phyloP scores from a whole-genome alignment of 2,329 filamentous ascomycete species.

The Sphaerulina musiva region DNA sequence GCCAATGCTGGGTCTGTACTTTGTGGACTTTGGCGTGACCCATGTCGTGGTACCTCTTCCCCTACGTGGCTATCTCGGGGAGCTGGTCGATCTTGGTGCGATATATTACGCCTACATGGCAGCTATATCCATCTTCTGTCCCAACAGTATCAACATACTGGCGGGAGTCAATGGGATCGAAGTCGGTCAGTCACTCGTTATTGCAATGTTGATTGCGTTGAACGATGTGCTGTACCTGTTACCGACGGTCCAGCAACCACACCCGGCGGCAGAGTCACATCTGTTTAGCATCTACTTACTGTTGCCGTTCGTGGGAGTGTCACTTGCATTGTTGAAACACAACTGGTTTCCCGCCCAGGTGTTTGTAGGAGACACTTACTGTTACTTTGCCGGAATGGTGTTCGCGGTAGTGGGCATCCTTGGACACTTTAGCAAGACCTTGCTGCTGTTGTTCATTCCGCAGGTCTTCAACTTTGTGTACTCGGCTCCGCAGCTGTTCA shows the following conservation, averaged over 20 bases:
- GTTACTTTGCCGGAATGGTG: conserved; percentile 98
- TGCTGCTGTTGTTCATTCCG: conserved; percentile 81
- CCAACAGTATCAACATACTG: conserved; percentile 99
- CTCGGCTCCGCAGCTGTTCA: conserved; percentile 85
- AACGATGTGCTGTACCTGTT: conserved; percentile 85
- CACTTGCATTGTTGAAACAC: conserved; percentile 74
- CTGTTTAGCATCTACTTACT: conserved; percentile 93
- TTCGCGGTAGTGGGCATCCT: conserved; percentile 96
- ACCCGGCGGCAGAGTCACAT: conserved; percentile 92
- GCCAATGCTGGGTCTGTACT: conserved; percentile 92
- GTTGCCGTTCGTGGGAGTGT: conserved; percentile 89
- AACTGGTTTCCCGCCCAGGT: conserved; percentile 95
- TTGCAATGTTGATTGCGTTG: conserved; percentile 72
- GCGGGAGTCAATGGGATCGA: conserved; percentile 99
- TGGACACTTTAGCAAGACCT: conserved; percentile 95
- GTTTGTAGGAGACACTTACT: conserved; percentile 98
- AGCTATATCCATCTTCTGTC: conserved; percentile 90
- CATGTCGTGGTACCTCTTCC: conserved; percentile 86
- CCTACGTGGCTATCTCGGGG: conserved; percentile 75
- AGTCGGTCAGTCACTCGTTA: conserved; percentile 85
- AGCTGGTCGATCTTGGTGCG: conserved; percentile 69
- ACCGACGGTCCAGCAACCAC: conserved; percentile 60
- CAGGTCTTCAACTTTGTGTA: conserved; percentile 97
- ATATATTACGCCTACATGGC: conserved; percentile 96
- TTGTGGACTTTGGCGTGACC: conserved; percentile 96